Conservation (phyloP, 1,284 basidiomycete genomes). For the Apiotrichum siamense region DNA sequence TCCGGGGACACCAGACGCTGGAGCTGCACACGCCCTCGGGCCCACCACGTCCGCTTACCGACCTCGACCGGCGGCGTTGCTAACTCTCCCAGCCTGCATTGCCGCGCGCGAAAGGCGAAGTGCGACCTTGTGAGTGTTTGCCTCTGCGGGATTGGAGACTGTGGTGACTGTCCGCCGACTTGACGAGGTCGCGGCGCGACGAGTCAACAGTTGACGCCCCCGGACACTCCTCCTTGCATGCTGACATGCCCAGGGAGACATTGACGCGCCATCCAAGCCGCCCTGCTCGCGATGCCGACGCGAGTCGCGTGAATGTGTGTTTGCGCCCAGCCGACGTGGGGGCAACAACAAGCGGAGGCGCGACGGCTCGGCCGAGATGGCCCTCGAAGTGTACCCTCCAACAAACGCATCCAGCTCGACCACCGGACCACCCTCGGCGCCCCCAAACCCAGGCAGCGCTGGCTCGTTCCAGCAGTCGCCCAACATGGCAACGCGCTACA, state of each 20-base stretch:
- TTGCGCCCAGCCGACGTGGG: conserved; percentile 41
- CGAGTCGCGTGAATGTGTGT: conserved; percentile 48
- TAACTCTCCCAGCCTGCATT: conserved; percentile 28
- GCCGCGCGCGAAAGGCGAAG: conserved; percentile 38
- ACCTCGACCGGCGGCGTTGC: neutral
- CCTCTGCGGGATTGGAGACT: too few relatives aligned
- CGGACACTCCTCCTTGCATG: too few relatives aligned
- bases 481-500: neutral
- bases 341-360: conserved; percentile 38
- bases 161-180: neutral
- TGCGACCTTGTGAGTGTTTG: conserved; percentile 33
- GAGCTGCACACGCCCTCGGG: too few relatives aligned
- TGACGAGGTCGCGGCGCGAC: neutral
- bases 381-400: neutral
- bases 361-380: conserved; percentile 10
- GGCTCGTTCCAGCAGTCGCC: too few relatives aligned
- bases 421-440: neutral
- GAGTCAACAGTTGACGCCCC: too few relatives aligned
- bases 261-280: conserved; percentile 47
- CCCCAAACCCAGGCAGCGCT: neutral
- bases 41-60: too few relatives aligned
- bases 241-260: conserved; percentile 40
- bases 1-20: too few relatives aligned
- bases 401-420: neutral
- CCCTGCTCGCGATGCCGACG: conserved; percentile 49